These are phyloP conservation scores for Macrolepiota dolichaula DNA, from an alignment of 768 basidiomycete species.

Conservation along the genomic window DNA sequence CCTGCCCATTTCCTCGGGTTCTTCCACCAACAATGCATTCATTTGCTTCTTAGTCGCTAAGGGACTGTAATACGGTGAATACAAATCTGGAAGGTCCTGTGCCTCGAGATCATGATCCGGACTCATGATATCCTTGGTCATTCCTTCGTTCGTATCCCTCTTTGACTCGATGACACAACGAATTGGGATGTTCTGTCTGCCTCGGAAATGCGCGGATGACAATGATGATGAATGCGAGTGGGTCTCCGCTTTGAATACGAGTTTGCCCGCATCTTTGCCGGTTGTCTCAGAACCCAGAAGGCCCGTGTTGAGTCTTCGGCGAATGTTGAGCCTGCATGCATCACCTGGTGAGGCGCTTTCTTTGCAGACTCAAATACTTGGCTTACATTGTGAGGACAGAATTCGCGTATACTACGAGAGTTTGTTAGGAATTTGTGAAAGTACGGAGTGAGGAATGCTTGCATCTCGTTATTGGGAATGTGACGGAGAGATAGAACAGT, in stretches of 20 bases:
- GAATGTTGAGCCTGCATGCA: not conserved
- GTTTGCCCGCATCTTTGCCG: not conserved
- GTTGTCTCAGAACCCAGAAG: not conserved
- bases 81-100: not conserved
- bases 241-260: not conserved
- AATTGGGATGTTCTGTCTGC: not conserved
- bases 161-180: not conserved
- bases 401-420: slow-evolving; percentile 17
- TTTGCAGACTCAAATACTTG: not conserved
- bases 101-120: not conserved
- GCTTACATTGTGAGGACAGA: slow-evolving; percentile 18
- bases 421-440: not conserved
- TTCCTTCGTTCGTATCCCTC: not conserved
- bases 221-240: too few relatives aligned
- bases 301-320: not conserved
- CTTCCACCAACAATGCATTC: not conserved
- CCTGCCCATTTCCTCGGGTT: not conserved
- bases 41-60: not conserved
- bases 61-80: slow-evolving; percentile 6
- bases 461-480: slow-evolving; percentile 29
- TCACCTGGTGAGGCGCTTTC: not conserved
- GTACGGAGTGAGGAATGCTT: slow-evolving; percentile 9
- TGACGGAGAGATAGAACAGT: slow-evolving; percentile 26
- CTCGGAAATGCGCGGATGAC: not conserved
- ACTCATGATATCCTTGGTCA: not conserved